Evolutionary conservation across 768 basidiomycete species (phyloP).

Genomic region (Collybiopsis confluens): DNA sequence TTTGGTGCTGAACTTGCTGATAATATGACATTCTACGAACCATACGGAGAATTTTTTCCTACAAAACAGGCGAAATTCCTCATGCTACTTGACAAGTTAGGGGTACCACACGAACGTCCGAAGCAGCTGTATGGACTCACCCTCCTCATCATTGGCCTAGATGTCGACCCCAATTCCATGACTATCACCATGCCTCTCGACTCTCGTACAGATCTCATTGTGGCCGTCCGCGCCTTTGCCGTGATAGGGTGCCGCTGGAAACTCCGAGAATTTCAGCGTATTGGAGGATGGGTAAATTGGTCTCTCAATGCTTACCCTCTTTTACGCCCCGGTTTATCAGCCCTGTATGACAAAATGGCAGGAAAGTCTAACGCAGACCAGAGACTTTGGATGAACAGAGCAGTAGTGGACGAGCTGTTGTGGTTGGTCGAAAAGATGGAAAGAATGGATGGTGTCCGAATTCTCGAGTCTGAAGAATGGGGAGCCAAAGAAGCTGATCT

Average conservation of each 20-base stretch:
- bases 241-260: not conserved
- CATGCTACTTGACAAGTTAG: slow-evolving; percentile 23
- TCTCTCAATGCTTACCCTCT: slow-evolving; percentile 34
- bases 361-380: slow-evolving; percentile 17
- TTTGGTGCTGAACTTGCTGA: slow-evolving; percentile 14
- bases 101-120: slow-evolving; percentile 21
- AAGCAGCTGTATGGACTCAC: slow-evolving; percentile 25
- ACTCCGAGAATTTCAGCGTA: slow-evolving; percentile 18
- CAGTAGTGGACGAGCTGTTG: not conserved
- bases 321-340: slow-evolving; percentile 25
- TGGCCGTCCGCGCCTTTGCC: too few relatives aligned
- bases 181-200: slow-evolving; percentile 4
- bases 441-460: not conserved
- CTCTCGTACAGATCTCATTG: not conserved
- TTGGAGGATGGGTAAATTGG: slow-evolving; percentile 39
- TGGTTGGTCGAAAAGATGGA: not conserved
- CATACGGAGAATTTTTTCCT: slow-evolving; percentile 18
- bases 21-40: slow-evolving; percentile 18
- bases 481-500: slow-evolving; percentile 2
- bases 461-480: slow-evolving; percentile 14
- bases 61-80: slow-evolving; percentile 21
- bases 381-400: not conserved
- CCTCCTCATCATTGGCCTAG: slow-evolving; percentile 24
- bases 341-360: slow-evolving; percentile 29
- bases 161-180: slow-evolving; percentile 18